Evolutionary conservation across 805 yeast genomes (phyloP).

Genomic region (Jamesozyma lodderae): DNA sequence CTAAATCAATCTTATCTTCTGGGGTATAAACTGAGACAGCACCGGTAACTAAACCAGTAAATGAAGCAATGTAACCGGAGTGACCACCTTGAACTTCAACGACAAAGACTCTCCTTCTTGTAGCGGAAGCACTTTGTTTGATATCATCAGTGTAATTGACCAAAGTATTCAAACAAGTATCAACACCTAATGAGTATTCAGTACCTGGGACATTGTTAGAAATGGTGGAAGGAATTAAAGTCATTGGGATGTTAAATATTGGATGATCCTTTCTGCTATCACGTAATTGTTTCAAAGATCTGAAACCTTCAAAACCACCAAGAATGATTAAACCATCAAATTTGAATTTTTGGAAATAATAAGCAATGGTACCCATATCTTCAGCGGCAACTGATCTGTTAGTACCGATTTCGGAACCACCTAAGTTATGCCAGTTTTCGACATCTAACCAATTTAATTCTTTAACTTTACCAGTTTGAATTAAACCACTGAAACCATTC

Average conservation of each 20-base stretch:
- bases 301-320: conserved; percentile 98
- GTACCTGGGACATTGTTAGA: conserved; percentile 99
- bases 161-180: conserved; percentile 87
- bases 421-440: conserved; percentile 78
- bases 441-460: conserved; percentile 76
- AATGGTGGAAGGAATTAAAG: conserved; percentile 87
- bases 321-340: conserved; percentile 85
- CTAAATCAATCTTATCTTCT: conserved; percentile 64
- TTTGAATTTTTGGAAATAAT: conserved; percentile 77
- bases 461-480: conserved; percentile 77
- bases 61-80: conserved; percentile 87
- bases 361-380: conserved; percentile 87
- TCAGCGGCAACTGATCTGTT: conserved; percentile 77
- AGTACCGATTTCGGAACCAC: conserved; percentile 97
- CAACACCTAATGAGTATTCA: conserved; percentile 89
- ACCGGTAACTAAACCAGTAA: conserved; percentile 77
- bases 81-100: conserved; percentile 98
- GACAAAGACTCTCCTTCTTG: conserved; percentile 89
- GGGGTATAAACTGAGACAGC: conserved; percentile 90
- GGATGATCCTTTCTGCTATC: conserved; percentile 74
- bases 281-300: conserved; percentile 71
- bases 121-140: conserved; percentile 89
- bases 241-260: conserved; percentile 88
- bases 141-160: conserved; percentile 91
- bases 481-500: conserved; percentile 88